Evolutionary conservation across 768 basidiomycete genomes (phyloP).

Genomic region (Boletus rubescentipes): DNA sequence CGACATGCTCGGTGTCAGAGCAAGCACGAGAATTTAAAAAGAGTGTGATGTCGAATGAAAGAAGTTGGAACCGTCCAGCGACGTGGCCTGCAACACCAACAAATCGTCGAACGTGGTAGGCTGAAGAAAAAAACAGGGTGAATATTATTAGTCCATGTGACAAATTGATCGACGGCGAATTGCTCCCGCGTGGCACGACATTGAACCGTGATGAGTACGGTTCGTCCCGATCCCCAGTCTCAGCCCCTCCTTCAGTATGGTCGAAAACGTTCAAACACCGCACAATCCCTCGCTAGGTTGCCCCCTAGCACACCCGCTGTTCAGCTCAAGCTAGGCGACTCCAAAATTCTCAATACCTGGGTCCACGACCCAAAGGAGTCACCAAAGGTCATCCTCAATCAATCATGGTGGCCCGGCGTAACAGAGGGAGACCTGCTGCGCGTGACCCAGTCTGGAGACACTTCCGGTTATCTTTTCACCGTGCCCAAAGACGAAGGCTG

Average conservation of each 20-base stretch:
- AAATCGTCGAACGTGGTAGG: slow-evolving; percentile 1
- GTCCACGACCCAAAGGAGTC: slow-evolving; percentile 70
- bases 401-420: slow-evolving; percentile 75
- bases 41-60: slow-evolving; percentile 26
- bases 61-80: slow-evolving; percentile 17
- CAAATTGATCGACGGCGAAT: not conserved
- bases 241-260: slow-evolving; percentile 44
- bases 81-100: slow-evolving; percentile 1
- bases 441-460: slow-evolving; percentile 46
- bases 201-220: slow-evolving; percentile 47
- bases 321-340: slow-evolving; percentile 62
- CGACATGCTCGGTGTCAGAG: slow-evolving; percentile 9
- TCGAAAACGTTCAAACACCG: slow-evolving; percentile 73
- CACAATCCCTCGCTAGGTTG: slow-evolving; percentile 60
- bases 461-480: slow-evolving; percentile 58
- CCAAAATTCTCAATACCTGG: slow-evolving; percentile 65
- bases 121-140: not conserved
- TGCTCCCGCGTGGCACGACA: slow-evolving; percentile 1
- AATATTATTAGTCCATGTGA: not conserved
- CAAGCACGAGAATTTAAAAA: slow-evolving; percentile 1
- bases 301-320: slow-evolving; percentile 28
- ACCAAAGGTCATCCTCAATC: slow-evolving; percentile 63
- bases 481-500: slow-evolving; percentile 64
- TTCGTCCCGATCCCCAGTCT: slow-evolving; percentile 61
- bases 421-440: slow-evolving; percentile 72